Evolutionary conservation across 2,329 filamentous ascomycete species (phyloP).

Genomic region (Proliferodiscus dingleyae): DNA sequence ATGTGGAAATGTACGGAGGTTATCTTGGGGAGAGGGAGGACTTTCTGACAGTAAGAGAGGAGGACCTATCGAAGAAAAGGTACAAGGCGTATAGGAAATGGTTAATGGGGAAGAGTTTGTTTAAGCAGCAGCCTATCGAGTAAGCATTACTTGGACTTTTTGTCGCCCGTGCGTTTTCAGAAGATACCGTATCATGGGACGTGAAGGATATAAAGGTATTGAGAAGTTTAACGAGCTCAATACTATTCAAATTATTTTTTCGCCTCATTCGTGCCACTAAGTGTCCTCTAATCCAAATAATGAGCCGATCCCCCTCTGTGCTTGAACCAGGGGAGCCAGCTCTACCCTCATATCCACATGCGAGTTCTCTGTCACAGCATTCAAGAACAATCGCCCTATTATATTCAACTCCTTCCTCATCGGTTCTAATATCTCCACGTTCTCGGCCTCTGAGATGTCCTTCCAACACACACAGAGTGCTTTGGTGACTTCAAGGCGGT

Average conservation of each 20-base stretch:
- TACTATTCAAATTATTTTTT: constrained; percentile 11
- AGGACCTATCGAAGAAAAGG: constrained; percentile 84
- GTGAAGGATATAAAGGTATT: no score
- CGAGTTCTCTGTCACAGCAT: constrained; percentile 16
- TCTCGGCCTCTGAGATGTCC: constrained; percentile 30
- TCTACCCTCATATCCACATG: constrained; percentile 16
- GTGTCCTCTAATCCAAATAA: constrained; percentile 31
- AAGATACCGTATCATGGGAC: no score
- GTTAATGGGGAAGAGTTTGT: constrained; percentile 89
- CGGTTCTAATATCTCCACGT: constrained; percentile 8
- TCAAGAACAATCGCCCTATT: constrained; percentile 21
- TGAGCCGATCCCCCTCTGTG: constrained; percentile 32
- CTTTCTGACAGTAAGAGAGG: constrained; percentile 79
- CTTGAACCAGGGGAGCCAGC: constrained; percentile 23
- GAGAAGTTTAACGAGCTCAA: no score
- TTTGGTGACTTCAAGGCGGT: constrained; percentile 61
- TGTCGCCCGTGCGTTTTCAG: not conserved
- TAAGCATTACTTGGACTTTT: constrained; percentile 7
- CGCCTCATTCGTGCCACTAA: no score
- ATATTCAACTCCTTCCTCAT: constrained; percentile 20
- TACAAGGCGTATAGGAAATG: constrained; percentile 97
- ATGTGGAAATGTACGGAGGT: constrained; percentile 68
- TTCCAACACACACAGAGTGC: constrained; percentile 60
- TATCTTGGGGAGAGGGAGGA: constrained; percentile 75
- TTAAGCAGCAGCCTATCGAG: constrained; percentile 75